Evolutionary conservation across 352 stramenopile genomes (phyloP).

Genomic region (Phytophthora pistaciae): DNA sequence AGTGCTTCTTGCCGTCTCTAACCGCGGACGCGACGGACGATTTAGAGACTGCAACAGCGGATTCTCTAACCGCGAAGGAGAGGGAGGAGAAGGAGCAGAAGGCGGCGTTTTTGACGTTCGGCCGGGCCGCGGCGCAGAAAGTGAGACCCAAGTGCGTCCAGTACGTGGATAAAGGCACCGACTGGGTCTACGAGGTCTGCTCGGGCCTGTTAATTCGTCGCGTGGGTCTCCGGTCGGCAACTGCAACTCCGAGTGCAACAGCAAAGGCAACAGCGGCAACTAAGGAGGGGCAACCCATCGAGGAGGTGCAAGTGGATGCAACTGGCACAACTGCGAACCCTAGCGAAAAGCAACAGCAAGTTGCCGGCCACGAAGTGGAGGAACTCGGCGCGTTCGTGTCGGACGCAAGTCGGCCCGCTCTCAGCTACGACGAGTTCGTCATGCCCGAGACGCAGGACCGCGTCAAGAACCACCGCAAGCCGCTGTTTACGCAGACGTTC

Average conservation of each 20-base stretch:
- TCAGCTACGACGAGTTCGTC: constrained; percentile 60
- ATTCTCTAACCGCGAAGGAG: constrained; percentile 10
- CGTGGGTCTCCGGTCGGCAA: constrained; percentile 36
- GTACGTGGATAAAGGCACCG: constrained; percentile 54
- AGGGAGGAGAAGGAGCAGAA: constrained; percentile 11
- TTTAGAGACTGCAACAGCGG: constrained; percentile 1
- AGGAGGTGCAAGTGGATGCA: constrained; percentile 33
- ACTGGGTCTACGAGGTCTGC: constrained; percentile 81
- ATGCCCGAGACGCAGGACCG: constrained; percentile 52
- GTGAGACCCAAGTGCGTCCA: constrained; percentile 73
- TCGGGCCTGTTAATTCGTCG: constrained; percentile 62
- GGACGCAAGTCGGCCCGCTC: constrained; percentile 39
- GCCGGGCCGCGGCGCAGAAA: constrained; percentile 59
- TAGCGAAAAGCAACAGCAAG: constrained; percentile 8
- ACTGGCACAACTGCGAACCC: constrained; percentile 2
- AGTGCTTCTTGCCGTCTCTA: constrained; percentile 74
- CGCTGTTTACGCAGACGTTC: constrained; percentile 78
- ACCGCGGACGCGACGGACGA: constrained; percentile 5
- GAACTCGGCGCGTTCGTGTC: constrained; percentile 48
- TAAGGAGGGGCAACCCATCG: not conserved
- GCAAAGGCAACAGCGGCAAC: not conserved
- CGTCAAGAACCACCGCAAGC: constrained; percentile 47
- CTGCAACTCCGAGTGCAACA: constrained; percentile 5
- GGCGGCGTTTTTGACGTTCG: constrained; percentile 54
- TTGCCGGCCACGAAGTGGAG: constrained; percentile 38